These are phyloP conservation scores for Klebsormidium nitens DNA, from an alignment of 139 green algal species.

Conservation along the genomic window DNA sequence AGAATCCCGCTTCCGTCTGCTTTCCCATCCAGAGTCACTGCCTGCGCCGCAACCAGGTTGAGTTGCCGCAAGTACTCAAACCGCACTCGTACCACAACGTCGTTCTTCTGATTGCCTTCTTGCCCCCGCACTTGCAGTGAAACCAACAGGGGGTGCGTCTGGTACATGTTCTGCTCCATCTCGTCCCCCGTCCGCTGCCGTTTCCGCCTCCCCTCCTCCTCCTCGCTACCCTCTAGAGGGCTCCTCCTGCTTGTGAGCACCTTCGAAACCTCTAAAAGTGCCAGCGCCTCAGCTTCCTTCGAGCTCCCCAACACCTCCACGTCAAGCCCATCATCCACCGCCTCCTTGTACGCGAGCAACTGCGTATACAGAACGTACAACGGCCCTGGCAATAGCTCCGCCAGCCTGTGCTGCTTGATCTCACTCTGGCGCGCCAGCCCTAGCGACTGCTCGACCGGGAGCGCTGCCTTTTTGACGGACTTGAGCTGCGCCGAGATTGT, in stretches of 20 bases:
- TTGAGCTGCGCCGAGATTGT: constrained; percentile 48
- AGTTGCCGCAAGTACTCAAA: constrained; percentile 26
- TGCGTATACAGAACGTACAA: constrained; percentile 65
- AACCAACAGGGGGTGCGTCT: no score
- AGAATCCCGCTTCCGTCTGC: no score
- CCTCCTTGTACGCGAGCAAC: constrained; percentile 43
- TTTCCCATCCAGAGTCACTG: not conserved
- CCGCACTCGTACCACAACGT: not conserved
- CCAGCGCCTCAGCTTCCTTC: constrained; percentile 38
- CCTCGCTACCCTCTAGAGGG: no score
- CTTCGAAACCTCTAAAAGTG: no score
- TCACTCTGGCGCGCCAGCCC: not conserved
- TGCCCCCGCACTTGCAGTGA: no score
- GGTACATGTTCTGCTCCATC: no score
- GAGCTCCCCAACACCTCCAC: constrained; percentile 45
- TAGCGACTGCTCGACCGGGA: constrained; percentile 42
- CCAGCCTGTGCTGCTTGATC: constrained; percentile 21
- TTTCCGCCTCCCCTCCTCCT: not conserved
- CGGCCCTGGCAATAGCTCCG: constrained; percentile 52
- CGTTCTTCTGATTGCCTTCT: no score
- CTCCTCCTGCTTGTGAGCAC: no score
- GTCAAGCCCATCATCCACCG: constrained; percentile 40
- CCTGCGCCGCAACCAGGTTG: constrained; percentile 4
- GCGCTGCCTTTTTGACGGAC: constrained; percentile 36
- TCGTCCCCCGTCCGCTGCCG: no score